These are phyloP conservation scores for Amesomyces nigricolor DNA, from an alignment of 2,329 filamentous ascomycete species.

Conservation along the genomic window DNA sequence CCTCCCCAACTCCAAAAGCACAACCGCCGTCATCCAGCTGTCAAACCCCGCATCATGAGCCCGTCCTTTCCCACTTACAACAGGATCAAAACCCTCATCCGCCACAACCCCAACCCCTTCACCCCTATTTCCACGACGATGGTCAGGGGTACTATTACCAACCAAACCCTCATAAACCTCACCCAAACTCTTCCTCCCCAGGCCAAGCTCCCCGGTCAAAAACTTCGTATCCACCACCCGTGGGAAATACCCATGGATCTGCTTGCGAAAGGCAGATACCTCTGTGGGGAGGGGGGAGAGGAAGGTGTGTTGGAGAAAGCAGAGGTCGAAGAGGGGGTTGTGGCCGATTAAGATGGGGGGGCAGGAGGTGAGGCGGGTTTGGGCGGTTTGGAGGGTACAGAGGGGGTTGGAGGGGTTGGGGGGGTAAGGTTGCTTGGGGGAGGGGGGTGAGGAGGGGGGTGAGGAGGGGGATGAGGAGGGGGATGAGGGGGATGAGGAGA, in stretches of 20 bases:
- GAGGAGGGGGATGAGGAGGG: constrained; percentile 19
- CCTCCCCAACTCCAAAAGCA: constrained; percentile 27
- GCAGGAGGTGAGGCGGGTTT: constrained; percentile 28
- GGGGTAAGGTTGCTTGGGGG: neutral
- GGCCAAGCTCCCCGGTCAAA: constrained; percentile 24
- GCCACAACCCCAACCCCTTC: neutral
- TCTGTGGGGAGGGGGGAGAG: constrained; percentile 50
- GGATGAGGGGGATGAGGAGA: constrained; percentile 8
- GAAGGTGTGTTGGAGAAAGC: constrained; percentile 59
- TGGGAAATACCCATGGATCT: constrained; percentile 44
- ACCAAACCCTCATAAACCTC: neutral
- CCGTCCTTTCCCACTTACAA: neutral
- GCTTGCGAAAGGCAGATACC: constrained; percentile 46
- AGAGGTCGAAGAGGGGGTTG: constrained; percentile 59
- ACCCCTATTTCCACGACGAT: neutral
- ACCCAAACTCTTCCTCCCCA: neutral
- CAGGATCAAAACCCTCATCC: neutral
- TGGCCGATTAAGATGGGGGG: constrained; percentile 52
- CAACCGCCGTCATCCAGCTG: constrained; percentile 43
- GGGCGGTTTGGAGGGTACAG: constrained; percentile 22
- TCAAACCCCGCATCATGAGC: constrained; percentile 57
- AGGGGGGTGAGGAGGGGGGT: neutral
- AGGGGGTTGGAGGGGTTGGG: constrained; percentile 1
- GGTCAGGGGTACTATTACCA: neutral
- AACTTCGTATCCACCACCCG: constrained; percentile 62